Base-by-base conservation (phyloP, 768 basidiomycete species). In the Pisolithus tinctorius region DNA sequence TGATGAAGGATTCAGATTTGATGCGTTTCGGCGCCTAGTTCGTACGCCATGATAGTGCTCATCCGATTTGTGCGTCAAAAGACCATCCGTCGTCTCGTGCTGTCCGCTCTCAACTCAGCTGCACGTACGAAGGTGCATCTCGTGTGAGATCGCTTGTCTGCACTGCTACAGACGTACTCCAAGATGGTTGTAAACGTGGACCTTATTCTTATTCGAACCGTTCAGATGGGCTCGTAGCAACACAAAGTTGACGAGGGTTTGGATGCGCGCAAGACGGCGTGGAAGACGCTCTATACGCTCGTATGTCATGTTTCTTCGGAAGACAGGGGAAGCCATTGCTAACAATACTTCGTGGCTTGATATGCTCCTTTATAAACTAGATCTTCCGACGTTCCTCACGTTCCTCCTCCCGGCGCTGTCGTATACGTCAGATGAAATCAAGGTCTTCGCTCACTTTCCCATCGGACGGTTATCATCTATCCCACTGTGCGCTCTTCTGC, bases 191-290 rank as follows among this genome's bases (percentile, higher is more conserved):
- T 93, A 63, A 92, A 90, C 55, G 76, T 79, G 2, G 77, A 84
- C 2, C n/a, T n/a, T n/a, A n/a, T n/a, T n/a, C 81, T 93, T 52
- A 84, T 95, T 62, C 83, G 88, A 27, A 90, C 88, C 1, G 93
- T 96, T 11, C 90, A 93, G 63, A 96, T 96, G 93, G 93, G 93
- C 20, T 93, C 93, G 2, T 96, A 93, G 93, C 89, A 86, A 26
- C 92, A 95, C 70, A 93, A 89, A 65, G 91, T 96, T 48, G 96
- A 99, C 60, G 94, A 98, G 57, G 96, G 96, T 44, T 76, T 98
- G 38, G 95, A 98, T 56, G 85, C 93, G 20, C 83, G 96, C 52
- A 98, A 97, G 76, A 94, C 91, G 0, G 95, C 96, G 2, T 98
- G 90, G 68, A 95, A 99, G 69, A 93, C 93, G 1, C 90, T 97